Evolutionary conservation across 495 filamentous ascomycete species (phyloP), one percentile per base, ranked within the genome.

Genomic region (Penicillium flavigenum): DNA sequence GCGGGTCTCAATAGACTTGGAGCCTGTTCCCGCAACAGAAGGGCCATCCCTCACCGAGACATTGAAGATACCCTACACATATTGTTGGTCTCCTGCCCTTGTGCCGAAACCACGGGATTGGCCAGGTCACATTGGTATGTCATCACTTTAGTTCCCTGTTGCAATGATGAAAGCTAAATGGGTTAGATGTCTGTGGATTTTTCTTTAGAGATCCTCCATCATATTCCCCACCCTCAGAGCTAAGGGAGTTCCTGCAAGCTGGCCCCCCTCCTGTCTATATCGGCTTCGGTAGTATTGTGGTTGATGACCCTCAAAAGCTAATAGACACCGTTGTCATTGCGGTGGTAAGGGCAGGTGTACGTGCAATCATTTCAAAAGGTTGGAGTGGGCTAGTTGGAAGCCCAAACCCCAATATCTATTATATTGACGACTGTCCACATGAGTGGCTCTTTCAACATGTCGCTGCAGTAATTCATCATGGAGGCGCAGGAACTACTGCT

Each of bases 201-300:
- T 85, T 82, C 71, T 86, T 86, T 63, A 67, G 81, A 3, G 70
- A 78, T 47, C 71, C 76, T 14, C 70, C 76, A 1, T 64, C 71
- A 5, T 87, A 82, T 64, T 80, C 65, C 0, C 84, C 86, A 1
- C 70, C 70, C 0, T 58, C 76, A 1, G 80, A 82, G 4, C 67
- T 89, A 17, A 67, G 65, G 0, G 68, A 64, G 0, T 88, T 87
- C 57, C 69, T 89, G 0, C 62, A 74, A 42, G 66, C 64, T 12
- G 85, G 84, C 2, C 76, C 81, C 5, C 66, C 77, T 7, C 85
- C 85, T 16, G 72, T 88, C 1, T 88, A 88, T 59, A 84, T 89
- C 38, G 86, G 86, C 12, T 89, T 89, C 59, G 86, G 86, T 3
- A 83, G 78, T 41, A 88, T 89, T 54, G 84, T 87, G 0, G 76